A percentile compares a stretch with the other conserved stretches of the same genome.
phyloP scores from a whole-genome alignment of 306 rosid genomes.

The Rosa multiflora region DNA sequence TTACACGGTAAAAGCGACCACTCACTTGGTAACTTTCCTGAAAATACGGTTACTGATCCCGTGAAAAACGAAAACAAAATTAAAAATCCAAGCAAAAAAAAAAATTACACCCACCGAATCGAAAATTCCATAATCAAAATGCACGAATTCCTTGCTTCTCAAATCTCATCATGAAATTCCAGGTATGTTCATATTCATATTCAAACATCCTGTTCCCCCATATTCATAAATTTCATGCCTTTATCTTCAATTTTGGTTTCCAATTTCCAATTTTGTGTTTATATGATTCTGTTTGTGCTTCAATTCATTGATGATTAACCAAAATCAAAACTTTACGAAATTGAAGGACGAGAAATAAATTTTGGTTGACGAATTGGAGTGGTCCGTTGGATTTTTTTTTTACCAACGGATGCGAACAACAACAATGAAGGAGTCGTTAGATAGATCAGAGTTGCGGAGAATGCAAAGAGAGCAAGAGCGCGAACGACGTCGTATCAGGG shows the following conservation, averaged over 20 bases:
- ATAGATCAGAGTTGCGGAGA: constrained; percentile 42
- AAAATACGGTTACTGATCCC: constrained; percentile 11
- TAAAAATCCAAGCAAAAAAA: background rate
- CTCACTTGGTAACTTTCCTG: constrained; percentile 13
- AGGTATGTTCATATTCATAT: background rate
- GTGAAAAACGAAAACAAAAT: background rate
- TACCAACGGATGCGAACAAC: background rate
- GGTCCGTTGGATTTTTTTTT: background rate
- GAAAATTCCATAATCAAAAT: background rate
- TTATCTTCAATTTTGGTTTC: background rate
- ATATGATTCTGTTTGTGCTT: background rate
- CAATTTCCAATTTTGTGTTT: background rate
- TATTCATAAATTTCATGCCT: background rate
- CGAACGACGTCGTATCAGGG: constrained; percentile 73
- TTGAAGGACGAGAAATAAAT: background rate
- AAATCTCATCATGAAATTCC: background rate
- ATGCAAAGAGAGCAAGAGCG: constrained; percentile 67
- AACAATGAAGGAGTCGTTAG: constrained; percentile 43
- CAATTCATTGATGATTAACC: background rate
- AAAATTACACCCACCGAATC: background rate
- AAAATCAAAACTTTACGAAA: background rate
- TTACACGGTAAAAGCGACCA: constrained; percentile 14
- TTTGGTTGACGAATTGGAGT: background rate
- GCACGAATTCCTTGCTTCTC: background rate
- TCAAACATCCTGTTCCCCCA: background rate